Base-by-base conservation (phyloP, 768 basidiomycete species). In the Coprinellus aureogranulatus region DNA sequence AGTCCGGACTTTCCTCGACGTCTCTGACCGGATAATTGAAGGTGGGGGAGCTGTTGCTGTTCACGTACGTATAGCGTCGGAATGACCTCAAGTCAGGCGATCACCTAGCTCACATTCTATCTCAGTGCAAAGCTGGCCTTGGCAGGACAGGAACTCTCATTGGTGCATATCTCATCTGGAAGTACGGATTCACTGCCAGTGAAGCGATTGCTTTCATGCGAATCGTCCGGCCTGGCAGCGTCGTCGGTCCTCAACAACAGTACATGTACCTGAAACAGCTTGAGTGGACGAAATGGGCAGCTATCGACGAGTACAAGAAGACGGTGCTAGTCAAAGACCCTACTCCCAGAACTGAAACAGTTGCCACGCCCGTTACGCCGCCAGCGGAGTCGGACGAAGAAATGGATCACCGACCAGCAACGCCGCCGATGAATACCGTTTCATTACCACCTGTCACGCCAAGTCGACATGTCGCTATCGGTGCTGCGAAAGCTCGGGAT, bases 121-220 rank as follows among this genome's bases (percentile, higher is more conserved):
- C 59, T 16, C 70, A 96, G 89, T 97, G 94, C 70, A 96, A 96
- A 79, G 97, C 97, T 49, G 97, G 97, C 41, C 81, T 99, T 11
- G 97, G 97, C 23, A 82, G 97, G 55, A 98, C 97, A 5, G 97
- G 97, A 3, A 96, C 94, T 3, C 79, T 99, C 58, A 96, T 99
- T 60, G 97, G 97, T 34, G 97, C 96, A 9, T 98, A 98, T 78
- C 82, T 99, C 55, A 92, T 97, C 60, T 99, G 97, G 91, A 98
- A 98, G 72, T 96, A 98, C 65, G 92, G 92, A 22, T 99, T 99
- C 70, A 93, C 94, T 18, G 96, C 96, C 1, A 84, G 87, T 51
- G 93, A 98, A 73, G 97, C 90, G 4, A 98, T 98, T 56, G 97
- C 90, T 0, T 98, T 95, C 73, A 98, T 98, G 97, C 89, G 97